A percentile compares a stretch with the other conserved stretches of the same genome.
phyloP scores from a whole-genome alignment of 441 rosid species.

The Metrosideros polymorpha region DNA sequence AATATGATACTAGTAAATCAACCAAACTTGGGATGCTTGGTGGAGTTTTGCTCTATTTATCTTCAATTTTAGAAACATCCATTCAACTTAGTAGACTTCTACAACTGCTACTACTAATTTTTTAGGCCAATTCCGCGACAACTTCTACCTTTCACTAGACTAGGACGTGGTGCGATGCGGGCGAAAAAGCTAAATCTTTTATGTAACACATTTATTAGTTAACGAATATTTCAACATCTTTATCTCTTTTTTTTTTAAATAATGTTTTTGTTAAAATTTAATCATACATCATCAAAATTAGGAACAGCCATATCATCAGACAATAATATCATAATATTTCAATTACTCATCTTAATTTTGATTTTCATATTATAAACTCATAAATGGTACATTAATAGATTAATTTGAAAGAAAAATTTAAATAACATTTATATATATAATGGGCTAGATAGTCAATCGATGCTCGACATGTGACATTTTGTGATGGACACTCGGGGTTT shows the following conservation, averaged over 20 bases:
- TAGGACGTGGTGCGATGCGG: too few species aligned
- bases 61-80: not conserved
- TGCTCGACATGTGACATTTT: not conserved
- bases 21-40: not conserved
- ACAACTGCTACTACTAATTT: not conserved
- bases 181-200: too few species aligned
- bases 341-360: too few species aligned
- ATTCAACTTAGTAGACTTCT: not conserved
- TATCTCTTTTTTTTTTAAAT: too few species aligned
- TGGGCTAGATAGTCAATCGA: not conserved
- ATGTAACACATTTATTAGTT: too few species aligned
- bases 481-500: not conserved
- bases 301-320: not conserved
- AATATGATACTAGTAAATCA: not conserved
- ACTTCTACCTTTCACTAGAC: too few species aligned
- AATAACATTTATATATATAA: too few species aligned
- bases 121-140: not conserved
- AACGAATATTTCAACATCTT: too few species aligned
- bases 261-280: not conserved
- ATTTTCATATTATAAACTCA: not conserved
- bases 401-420: not conserved
- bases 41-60: not conserved
- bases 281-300: too few species aligned
- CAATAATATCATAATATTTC: not conserved
- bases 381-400: not conserved